Evolutionary conservation across 306 rosid genomes (phyloP).

Genomic region (Citrullus amarus): DNA sequence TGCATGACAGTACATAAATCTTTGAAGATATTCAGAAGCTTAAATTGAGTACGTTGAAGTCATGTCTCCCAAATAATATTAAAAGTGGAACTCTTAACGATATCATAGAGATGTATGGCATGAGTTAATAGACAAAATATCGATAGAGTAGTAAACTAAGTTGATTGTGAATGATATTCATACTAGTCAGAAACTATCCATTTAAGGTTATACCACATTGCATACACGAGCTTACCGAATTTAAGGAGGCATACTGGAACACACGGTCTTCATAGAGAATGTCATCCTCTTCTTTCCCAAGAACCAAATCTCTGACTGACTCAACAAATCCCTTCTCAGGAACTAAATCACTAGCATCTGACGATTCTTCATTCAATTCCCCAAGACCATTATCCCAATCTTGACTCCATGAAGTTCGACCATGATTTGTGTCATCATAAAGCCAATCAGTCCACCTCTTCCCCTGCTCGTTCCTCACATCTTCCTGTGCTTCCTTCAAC

Average conservation of each 20-base stretch:
- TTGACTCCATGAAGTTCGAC: conserved; percentile 26
- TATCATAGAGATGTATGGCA: background rate
- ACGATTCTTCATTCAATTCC: conserved; percentile 20
- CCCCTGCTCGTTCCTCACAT: conserved; percentile 41
- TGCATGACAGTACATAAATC: background rate
- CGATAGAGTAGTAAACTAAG: background rate
- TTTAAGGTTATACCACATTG: background rate
- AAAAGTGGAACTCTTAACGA: background rate
- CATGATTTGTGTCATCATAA: conserved; percentile 17
- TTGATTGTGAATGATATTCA: background rate
- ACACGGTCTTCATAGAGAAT: conserved; percentile 89
- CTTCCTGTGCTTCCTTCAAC: conserved; percentile 70
- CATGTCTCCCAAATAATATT: background rate
- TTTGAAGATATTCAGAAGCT: background rate
- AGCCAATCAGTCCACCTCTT: conserved; percentile 92
- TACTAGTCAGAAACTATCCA: background rate
- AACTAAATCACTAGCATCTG: conserved; percentile 19
- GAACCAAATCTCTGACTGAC: conserved; percentile 39
- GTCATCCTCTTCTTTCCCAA: conserved; percentile 53
- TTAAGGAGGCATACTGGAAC: conserved; percentile 70
- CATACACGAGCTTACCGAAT: conserved; percentile 43
- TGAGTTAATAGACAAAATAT: background rate
- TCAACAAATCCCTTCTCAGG: conserved; percentile 39
- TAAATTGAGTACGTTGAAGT: background rate
- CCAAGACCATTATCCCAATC: conserved; percentile 37